phyloP scores from a whole-genome alignment of 1,139 yeast species.

The Suhomyces terraborum region DNA sequence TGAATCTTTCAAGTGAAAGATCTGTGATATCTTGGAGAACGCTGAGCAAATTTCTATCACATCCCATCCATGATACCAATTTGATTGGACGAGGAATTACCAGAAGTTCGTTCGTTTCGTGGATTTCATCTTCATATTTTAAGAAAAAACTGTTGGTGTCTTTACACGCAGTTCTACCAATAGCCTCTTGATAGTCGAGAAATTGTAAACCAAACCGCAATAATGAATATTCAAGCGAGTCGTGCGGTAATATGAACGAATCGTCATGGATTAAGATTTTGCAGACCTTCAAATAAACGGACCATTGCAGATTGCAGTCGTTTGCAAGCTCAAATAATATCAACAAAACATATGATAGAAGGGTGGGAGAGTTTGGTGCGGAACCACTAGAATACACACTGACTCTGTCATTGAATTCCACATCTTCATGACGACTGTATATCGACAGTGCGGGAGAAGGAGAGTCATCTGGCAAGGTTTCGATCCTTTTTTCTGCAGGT shows the following conservation, averaged over 20 bases:
- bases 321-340: conserved; percentile 33
- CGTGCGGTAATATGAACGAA: conserved; percentile 19
- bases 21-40: conserved; percentile 39
- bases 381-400: conserved; percentile 5
- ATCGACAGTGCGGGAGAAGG: background rate
- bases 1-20: conserved; percentile 29
- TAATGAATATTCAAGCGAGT: conserved; percentile 25
- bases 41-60: conserved; percentile 29
- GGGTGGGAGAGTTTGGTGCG: conserved; percentile 19
- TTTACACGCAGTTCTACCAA: conserved; percentile 39
- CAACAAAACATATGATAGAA: conserved; percentile 28
- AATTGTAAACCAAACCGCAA: conserved; percentile 31
- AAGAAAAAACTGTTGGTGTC: conserved; percentile 29
- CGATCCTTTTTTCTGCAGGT: background rate
- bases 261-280: conserved; percentile 23
- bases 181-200: conserved; percentile 33
- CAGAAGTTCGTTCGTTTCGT: background rate
- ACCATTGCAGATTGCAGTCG: conserved; percentile 31
- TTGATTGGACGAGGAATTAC: conserved; percentile 10
- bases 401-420: background rate
- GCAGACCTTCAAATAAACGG: conserved; percentile 25
- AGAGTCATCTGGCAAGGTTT: background rate
- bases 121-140: conserved; percentile 18
- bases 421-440: background rate
- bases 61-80: conserved; percentile 30